Evolutionary conservation across 352 stramenopile species (phyloP), one percentile per base, ranked within the genome.

Genomic region (Thalassiosira mediterranea): DNA sequence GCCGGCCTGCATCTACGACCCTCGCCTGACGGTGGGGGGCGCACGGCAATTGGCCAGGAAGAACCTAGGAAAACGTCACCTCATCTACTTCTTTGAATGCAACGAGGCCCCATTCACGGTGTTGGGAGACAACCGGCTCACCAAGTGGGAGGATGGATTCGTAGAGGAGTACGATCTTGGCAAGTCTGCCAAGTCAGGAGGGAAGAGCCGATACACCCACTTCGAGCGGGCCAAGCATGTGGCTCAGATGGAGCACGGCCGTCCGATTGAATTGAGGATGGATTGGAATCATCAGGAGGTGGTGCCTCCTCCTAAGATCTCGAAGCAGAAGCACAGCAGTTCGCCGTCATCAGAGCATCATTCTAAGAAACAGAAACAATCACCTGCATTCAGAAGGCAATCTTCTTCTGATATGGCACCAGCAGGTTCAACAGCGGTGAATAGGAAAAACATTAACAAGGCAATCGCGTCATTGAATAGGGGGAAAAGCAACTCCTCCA

Each of bases 11-110:
- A 88, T 92, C 58, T 92, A 90, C 54, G 87, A 93, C 72, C 87
- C 87, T 2, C 73, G 87, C 46, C 69, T 90, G 21, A 90, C 87
- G 2, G 67, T 88, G 3, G 87, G 87, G 23, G 81, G 66, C 44
- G 83, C 84, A 13, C 52, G 84, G 38, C 51, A 87, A 63, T 53
- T 88, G 40, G 87, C 87, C 15, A 58, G 60, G 10, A 93, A 93
- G 64, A 79, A 91, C 76, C 48, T 93, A 1, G 87, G 84, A 0
- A 93, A 91, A 54, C 75, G 72, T 21, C 83, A 93, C 67, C 65
- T 93, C 1, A 71, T 90, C 15, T 93, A 91, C 47, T 93, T 93
- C 54, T 93, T 91, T 72, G 76, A 87, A 70, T 93, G 87, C 48
- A 54, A 81, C 15, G 87, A 91, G 51, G 74, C 83, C 38, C 80